phyloP scores from a whole-genome alignment of 148 eudicot species.

The Beta vulgaris region DNA sequence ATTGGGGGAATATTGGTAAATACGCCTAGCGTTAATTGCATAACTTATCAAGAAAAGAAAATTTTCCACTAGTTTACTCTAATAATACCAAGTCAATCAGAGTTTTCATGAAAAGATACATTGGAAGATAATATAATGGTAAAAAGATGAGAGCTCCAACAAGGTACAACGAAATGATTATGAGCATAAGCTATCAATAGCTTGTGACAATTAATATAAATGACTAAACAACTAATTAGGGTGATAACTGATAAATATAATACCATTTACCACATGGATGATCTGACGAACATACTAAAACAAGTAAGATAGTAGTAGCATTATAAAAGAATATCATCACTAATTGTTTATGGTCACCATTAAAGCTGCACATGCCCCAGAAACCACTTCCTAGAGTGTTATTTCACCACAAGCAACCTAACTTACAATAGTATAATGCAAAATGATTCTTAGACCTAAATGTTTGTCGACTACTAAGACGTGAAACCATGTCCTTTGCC shows the following conservation, averaged over 20 bases:
- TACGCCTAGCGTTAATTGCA: too few relatives aligned
- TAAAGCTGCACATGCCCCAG: slow-evolving; percentile 22
- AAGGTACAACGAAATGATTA: slow-evolving; percentile 6
- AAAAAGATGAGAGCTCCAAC: slow-evolving; percentile 9
- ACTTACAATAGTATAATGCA: background rate
- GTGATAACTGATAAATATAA: too few relatives aligned
- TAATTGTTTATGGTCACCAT: slow-evolving; percentile 16
- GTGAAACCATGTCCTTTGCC: background rate
- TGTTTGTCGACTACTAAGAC: background rate
- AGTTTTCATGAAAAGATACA: background rate
- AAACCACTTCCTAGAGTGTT: background rate
- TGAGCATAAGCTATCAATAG: slow-evolving; percentile 5
- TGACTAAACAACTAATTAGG: background rate
- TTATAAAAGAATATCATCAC: background rate
- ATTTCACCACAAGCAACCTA: slow-evolving; percentile 3
- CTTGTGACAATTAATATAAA: slow-evolving; percentile 5
- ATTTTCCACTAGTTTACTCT: background rate
- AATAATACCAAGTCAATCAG: background rate
- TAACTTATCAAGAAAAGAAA: too few relatives aligned
- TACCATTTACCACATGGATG: slow-evolving; percentile 1
- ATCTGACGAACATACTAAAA: slow-evolving; percentile 9
- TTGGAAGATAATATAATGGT: background rate
- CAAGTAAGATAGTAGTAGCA: background rate
- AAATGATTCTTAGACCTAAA: background rate
- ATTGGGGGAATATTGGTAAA: too few relatives aligned